Percentiles rank a stretch among this genome's conserved stretches.
Conservation (phyloP, 495 filamentous ascomycete species). For the Parathielavia appendiculata region DNA sequence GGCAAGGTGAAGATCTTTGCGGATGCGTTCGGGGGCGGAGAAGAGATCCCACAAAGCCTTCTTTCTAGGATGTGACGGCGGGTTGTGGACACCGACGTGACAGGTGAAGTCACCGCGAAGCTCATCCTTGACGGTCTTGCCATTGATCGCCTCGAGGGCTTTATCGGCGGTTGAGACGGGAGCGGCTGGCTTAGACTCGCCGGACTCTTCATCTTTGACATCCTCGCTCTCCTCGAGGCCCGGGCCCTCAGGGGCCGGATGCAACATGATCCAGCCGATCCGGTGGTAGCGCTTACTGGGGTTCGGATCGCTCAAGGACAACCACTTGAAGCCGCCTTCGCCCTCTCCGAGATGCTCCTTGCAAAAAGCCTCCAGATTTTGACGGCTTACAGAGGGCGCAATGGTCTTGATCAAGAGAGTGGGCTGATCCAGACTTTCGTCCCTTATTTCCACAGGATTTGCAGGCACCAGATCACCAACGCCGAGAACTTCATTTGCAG, state of each 20-base stretch:
- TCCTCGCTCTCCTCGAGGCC: slow-evolving; percentile 61
- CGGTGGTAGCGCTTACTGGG: slow-evolving; percentile 94
- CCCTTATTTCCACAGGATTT: slow-evolving; percentile 71
- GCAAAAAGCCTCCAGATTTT: slow-evolving; percentile 85
- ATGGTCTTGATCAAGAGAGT: slow-evolving; percentile 97
- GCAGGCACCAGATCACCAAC: slow-evolving; percentile 83
- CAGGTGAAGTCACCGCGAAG: slow-evolving; percentile 91
- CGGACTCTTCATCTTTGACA: slow-evolving; percentile 53
- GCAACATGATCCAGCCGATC: slow-evolving; percentile 96
- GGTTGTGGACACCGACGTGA: slow-evolving; percentile 92
- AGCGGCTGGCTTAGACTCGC: slow-evolving; percentile 34
- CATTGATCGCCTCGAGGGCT: slow-evolving; percentile 87
- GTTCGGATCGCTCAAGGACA: slow-evolving; percentile 93
- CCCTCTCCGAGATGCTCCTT: slow-evolving; percentile 84
- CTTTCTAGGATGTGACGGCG: slow-evolving; percentile 78
- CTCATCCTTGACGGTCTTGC: slow-evolving; percentile 92
- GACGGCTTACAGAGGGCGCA: slow-evolving; percentile 91
- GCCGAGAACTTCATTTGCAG: slow-evolving; percentile 84
- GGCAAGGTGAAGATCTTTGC: slow-evolving; percentile 76
- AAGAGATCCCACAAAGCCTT: slow-evolving; percentile 97
- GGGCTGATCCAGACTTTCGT: slow-evolving; percentile 77
- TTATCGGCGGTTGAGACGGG: slow-evolving; percentile 63
- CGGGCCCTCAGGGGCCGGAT: slow-evolving; percentile 64
- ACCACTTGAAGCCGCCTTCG: slow-evolving; percentile 83
- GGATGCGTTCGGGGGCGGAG: slow-evolving; percentile 80